Conservation (phyloP, 257 asterid genomes). For the Fraxinus excelsior region DNA sequence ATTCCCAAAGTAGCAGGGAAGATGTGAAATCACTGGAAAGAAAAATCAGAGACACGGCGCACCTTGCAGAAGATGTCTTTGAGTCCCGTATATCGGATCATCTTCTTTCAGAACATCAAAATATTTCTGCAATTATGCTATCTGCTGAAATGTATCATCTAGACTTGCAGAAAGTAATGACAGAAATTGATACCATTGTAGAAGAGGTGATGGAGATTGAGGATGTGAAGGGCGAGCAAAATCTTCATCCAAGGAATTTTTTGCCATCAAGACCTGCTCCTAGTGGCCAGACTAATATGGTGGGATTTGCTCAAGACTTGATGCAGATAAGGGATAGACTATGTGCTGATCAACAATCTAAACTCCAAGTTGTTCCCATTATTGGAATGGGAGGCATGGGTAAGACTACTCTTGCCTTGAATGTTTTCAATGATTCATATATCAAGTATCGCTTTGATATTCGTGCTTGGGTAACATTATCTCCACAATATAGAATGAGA, state of each 20-base stretch:
- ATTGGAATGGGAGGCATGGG: constrained; percentile 33
- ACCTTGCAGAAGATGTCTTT: background rate
- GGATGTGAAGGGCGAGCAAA: background rate
- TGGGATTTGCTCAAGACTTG: background rate
- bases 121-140: background rate
- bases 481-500: background rate
- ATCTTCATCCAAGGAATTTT: background rate
- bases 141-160: background rate
- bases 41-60: background rate
- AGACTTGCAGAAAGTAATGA: background rate
- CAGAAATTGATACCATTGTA: background rate
- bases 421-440: background rate
- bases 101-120: background rate
- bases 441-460: background rate
- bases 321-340: background rate
- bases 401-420: constrained; percentile 24
- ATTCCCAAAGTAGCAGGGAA: background rate
- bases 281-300: background rate
- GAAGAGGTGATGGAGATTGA: background rate
- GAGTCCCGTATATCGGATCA: background rate
- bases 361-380: background rate
- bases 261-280: background rate
- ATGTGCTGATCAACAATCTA: background rate
- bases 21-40: background rate
- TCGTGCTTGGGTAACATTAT: constrained; percentile 22